A percentile compares a stretch with the other conserved stretches of the same genome.
Conservation (phyloP, 78 protist species). For the Pelomyxa schiedti region DNA sequence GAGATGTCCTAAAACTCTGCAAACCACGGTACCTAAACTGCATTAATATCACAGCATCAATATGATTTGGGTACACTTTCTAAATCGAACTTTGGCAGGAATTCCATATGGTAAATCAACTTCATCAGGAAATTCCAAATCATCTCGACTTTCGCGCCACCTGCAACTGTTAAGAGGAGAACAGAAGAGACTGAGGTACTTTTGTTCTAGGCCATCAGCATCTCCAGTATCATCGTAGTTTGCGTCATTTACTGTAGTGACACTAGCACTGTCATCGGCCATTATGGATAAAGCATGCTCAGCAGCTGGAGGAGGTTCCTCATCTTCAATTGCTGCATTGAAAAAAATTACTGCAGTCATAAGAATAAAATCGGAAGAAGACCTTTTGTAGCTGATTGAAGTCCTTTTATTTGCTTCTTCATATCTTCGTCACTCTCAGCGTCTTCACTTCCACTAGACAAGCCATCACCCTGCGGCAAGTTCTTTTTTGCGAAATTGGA, state of each 20-base stretch:
- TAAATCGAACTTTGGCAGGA: constrained; percentile 76
- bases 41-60: too few relatives aligned
- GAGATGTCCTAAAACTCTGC: constrained; percentile 54
- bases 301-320: too few relatives aligned
- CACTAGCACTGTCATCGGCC: too few relatives aligned
- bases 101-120: constrained; percentile 73
- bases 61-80: constrained; percentile 24
- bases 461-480: not conserved
- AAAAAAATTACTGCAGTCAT: too few relatives aligned
- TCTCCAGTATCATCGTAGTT: not conserved
- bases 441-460: constrained; percentile 5
- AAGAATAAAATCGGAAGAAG: too few relatives aligned
- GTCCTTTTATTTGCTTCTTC: constrained; percentile 11
- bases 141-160: constrained; percentile 25
- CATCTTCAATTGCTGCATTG: too few relatives aligned
- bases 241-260: not conserved
- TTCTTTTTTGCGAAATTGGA: constrained; percentile 22
- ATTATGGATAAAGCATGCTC: too few relatives aligned
- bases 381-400: not conserved
- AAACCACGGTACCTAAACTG: constrained; percentile 86
- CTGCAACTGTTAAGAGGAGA: too few relatives aligned
- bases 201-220: not conserved
- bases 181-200: too few relatives aligned
- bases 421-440: not conserved
- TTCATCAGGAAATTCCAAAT: constrained; percentile 77